Evolutionary conservation across 768 basidiomycete species (phyloP).

Genomic region (Epithele typhae): DNA sequence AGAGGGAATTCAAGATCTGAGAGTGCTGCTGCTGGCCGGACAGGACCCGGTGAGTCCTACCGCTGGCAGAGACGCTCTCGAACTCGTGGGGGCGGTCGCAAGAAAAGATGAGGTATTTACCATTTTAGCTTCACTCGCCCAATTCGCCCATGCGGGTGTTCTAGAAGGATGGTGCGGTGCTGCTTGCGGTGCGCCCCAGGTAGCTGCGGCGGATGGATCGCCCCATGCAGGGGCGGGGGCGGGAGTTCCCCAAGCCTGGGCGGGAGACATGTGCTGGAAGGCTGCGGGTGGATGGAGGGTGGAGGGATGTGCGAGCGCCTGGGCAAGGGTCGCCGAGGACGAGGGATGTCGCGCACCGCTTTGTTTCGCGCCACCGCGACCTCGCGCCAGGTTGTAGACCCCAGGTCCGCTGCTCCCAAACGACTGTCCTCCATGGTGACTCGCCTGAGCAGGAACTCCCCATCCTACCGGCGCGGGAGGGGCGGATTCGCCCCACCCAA

Average conservation of each 20-base stretch:
- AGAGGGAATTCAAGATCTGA: slow-evolving; percentile 13
- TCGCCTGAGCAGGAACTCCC: slow-evolving; percentile 2
- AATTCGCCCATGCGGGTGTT: slow-evolving; percentile 16
- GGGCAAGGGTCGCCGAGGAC: background rate
- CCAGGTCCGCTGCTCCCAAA: background rate
- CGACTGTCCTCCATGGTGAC: slow-evolving; percentile 1
- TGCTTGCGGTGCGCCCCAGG: background rate
- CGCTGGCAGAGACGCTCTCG: too few species aligned
- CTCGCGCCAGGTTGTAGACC: background rate
- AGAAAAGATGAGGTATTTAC: slow-evolving; percentile 9
- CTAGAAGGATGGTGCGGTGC: slow-evolving; percentile 4
- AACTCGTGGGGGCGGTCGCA: background rate
- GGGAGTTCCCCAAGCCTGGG: slow-evolving; percentile 6
- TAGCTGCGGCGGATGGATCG: background rate
- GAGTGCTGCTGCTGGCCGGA: slow-evolving; percentile 19
- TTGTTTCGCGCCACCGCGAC: slow-evolving; percentile 2
- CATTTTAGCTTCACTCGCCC: slow-evolving; percentile 16
- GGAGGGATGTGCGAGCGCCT: slow-evolving; percentile 10
- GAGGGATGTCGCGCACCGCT: slow-evolving; percentile 8
- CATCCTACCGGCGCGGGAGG: too few species aligned
- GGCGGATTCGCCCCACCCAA: too few species aligned
- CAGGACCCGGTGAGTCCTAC: slow-evolving; percentile 5
- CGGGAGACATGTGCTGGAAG: slow-evolving; percentile 5
- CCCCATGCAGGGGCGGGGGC: slow-evolving; percentile 5
- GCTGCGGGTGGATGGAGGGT: slow-evolving; percentile 11